Percentiles rank a stretch among this genome's conserved stretches.
These are phyloP conservation scores for Aspergillaceae sp. DNA, from an alignment of 2,329 filamentous ascomycete species.

Conservation along the genomic window DNA sequence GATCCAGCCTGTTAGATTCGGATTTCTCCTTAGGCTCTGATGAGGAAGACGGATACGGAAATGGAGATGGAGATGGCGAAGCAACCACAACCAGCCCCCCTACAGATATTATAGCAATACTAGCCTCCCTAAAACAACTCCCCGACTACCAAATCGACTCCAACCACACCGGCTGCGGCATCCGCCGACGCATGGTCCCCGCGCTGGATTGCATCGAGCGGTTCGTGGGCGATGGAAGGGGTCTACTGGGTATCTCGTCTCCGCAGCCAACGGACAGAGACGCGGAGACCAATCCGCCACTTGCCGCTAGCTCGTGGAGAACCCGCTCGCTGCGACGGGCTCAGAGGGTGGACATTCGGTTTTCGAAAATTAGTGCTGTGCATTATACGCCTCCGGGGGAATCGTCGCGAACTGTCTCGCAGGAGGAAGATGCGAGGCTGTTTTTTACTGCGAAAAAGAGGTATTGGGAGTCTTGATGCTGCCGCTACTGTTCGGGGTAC, in stretches of 20 bases:
- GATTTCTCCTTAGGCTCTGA: conserved; percentile 17
- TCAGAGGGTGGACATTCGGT: conserved; percentile 17
- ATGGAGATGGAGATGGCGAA: background rate
- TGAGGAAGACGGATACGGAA: conserved; percentile 5
- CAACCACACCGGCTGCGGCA: conserved; percentile 34
- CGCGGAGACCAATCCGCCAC: conserved; percentile 6
- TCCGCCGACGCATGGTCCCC: conserved; percentile 32
- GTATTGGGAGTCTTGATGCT: conserved; percentile 25
- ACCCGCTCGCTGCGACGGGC: conserved; percentile 12
- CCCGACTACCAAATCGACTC: conserved; percentile 37
- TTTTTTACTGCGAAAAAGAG: conserved; percentile 29
- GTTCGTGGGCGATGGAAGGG: conserved; percentile 25
- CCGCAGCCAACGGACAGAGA: conserved; percentile 6
- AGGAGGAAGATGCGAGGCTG: conserved; percentile 24
- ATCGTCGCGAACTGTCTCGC: conserved; percentile 6
- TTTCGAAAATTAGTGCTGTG: conserved; percentile 17
- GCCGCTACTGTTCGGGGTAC: background rate
- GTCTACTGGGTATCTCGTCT: conserved; percentile 22
- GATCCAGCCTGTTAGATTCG: conserved; percentile 31
- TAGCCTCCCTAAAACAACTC: conserved; percentile 31
- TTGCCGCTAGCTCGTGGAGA: conserved; percentile 13
- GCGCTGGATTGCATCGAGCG: conserved; percentile 31
- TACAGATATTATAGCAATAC: conserved; percentile 25
- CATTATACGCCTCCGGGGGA: conserved; percentile 8
- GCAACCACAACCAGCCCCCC: conserved; percentile 7